A percentile compares a stretch with the other conserved stretches of the same genome.
phyloP scores from a whole-genome alignment of 441 rosid species.

The Croton setiger region DNA sequence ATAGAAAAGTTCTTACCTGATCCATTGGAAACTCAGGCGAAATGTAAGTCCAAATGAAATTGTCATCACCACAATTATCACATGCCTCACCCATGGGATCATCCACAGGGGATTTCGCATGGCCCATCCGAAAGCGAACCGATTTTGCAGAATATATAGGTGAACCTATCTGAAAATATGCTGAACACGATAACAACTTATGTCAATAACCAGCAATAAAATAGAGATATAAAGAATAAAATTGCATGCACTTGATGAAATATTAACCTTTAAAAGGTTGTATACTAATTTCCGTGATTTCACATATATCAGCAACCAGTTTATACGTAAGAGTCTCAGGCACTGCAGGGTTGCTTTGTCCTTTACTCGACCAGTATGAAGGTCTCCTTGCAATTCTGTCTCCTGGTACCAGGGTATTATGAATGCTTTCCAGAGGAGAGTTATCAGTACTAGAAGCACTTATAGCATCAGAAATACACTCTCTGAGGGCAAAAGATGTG shows the following conservation, averaged over 20 bases:
- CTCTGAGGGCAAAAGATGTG: slow-evolving; percentile 34
- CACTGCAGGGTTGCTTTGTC: slow-evolving; percentile 57
- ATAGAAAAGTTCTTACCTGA: slow-evolving; percentile 42
- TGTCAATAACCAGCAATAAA: slow-evolving; percentile 19
- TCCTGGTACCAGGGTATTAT: slow-evolving; percentile 59
- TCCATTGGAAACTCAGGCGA: slow-evolving; percentile 82
- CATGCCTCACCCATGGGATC: slow-evolving; percentile 27
- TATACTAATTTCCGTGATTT: slow-evolving; percentile 62
- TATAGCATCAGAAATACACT: slow-evolving; percentile 57
- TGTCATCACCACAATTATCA: slow-evolving; percentile 33
- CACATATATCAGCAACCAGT: slow-evolving; percentile 60
- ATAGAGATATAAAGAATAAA: slow-evolving; percentile 1
- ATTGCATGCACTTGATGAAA: background rate
- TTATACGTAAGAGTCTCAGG: slow-evolving; percentile 86
- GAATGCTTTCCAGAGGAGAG: slow-evolving; percentile 67
- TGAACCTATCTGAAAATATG: slow-evolving; percentile 60
- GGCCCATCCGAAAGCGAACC: slow-evolving; percentile 78
- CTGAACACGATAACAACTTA: slow-evolving; percentile 35
- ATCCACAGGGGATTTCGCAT: slow-evolving; percentile 31
- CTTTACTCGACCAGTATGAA: slow-evolving; percentile 94
- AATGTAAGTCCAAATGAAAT: slow-evolving; percentile 76
- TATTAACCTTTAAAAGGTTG: slow-evolving; percentile 77
- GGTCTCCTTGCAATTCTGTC: slow-evolving; percentile 40
- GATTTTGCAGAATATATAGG: slow-evolving; percentile 83
- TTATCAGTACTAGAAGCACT: slow-evolving; percentile 94